phyloP scores from a whole-genome alignment of 139 green algal genomes.

The Eudorina sp. region DNA sequence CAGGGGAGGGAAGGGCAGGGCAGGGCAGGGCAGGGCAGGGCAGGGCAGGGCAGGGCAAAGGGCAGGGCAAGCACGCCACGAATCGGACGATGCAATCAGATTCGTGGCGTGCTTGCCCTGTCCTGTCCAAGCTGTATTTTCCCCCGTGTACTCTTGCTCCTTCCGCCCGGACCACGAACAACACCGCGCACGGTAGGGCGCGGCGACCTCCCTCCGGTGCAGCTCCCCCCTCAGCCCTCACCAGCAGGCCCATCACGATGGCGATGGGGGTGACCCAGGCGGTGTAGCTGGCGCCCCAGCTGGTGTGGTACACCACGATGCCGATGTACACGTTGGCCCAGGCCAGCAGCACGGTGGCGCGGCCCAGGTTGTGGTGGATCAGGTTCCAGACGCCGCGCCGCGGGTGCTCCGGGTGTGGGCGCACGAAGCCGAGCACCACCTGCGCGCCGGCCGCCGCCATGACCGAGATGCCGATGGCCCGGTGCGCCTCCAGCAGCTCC shows the following conservation, averaged over 20 bases:
- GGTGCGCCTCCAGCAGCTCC: background rate
- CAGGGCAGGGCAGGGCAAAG: too few relatives aligned
- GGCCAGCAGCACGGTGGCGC: background rate
- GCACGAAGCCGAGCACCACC: background rate
- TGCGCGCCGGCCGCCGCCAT: conserved; percentile 25
- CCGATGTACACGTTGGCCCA: conserved; percentile 40
- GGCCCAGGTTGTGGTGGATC: conserved; percentile 38
- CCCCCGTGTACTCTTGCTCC: too few relatives aligned
- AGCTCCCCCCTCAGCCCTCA: too few relatives aligned
- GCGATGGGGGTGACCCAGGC: conserved; percentile 24
- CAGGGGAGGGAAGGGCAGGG: too few relatives aligned
- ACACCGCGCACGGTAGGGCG: too few relatives aligned
- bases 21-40: too few relatives aligned
- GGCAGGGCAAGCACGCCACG: too few relatives aligned
- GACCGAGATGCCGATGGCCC: conserved; percentile 12
- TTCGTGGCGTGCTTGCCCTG: too few relatives aligned
- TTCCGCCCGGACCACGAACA: too few relatives aligned
- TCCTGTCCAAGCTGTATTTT: too few relatives aligned
- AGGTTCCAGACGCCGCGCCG: background rate
- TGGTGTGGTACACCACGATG: background rate
- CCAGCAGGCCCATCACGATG: conserved; percentile 29
- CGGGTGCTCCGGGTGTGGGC: background rate
- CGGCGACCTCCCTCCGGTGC: too few relatives aligned
- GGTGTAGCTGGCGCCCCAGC: background rate
- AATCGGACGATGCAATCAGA: too few relatives aligned